Conservation (phyloP, 2,329 filamentous ascomycete species). For the Exophiala bonariae region DNA sequence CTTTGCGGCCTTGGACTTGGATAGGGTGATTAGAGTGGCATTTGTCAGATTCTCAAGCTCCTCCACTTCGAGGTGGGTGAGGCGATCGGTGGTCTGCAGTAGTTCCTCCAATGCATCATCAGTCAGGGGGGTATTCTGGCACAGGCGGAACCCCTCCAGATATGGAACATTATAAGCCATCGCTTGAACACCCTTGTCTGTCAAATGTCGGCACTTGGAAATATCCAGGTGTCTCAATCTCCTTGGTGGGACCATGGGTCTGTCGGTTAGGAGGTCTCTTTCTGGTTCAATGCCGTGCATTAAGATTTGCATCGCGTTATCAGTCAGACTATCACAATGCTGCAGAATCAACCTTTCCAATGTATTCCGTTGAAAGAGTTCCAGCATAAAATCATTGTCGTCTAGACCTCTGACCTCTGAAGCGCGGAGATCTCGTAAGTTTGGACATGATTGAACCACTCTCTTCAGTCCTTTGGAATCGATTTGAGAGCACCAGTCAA, state of each 20-base stretch:
- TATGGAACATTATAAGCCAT: conserved; percentile 74
- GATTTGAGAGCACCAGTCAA: conserved; percentile 90
- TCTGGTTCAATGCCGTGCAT: conserved; percentile 75
- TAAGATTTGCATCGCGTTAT: conserved; percentile 71
- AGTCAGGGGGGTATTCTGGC: conserved; percentile 71
- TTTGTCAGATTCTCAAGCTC: conserved; percentile 80
- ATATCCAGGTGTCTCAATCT: conserved; percentile 82
- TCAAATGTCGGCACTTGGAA: conserved; percentile 74
- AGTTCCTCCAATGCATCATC: conserved; percentile 72
- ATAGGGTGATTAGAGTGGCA: conserved; percentile 68
- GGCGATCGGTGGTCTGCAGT: conserved; percentile 69
- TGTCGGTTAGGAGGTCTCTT: conserved; percentile 76
- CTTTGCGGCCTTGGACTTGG: conserved; percentile 71
- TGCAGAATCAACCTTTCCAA: conserved; percentile 80
- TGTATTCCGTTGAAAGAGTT: conserved; percentile 76
- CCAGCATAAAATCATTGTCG: conserved; percentile 67
- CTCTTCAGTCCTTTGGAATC: conserved; percentile 73
- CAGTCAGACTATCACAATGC: conserved; percentile 75
- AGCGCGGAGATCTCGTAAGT: conserved; percentile 75
- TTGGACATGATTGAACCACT: conserved; percentile 71
- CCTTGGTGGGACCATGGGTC: conserved; percentile 73
- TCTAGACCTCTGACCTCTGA: conserved; percentile 81
- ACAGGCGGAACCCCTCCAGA: conserved; percentile 80
- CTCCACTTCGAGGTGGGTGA: conserved; percentile 88
- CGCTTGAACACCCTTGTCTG: conserved; percentile 67